Evolutionary conservation across 2,329 filamentous ascomycete species (phyloP), one percentile per base, ranked within the genome.

Genomic region (Microcyclosporella mali): DNA sequence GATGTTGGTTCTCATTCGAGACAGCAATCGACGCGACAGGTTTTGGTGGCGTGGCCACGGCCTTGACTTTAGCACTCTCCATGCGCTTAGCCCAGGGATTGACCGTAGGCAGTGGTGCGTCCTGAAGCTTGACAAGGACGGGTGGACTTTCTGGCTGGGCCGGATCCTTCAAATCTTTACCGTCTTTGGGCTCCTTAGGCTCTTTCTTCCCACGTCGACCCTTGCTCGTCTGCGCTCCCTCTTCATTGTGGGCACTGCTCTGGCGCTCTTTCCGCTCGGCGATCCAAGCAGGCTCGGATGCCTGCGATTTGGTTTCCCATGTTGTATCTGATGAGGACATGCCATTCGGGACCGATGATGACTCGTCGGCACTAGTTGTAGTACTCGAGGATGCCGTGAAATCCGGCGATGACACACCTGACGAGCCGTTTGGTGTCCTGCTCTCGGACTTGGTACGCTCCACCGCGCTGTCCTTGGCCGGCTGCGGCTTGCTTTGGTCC

Each of bases 61-160:
- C 15, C 62, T 79, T 82, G 30, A 77, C 70, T 49, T 74, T 70
- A 33, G 73, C 68, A 35, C 80, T 81, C 57, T 88, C 82, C 56
- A 77, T 82, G 43, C 89, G 79, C 66, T 89, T 80, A 50, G 82
- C 77, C 90, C 92, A 98, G 49, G 89, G 72, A 64, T 98, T 98
- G 45, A 95, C 84, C 1, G 79, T 66, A 1, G 92, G 92, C 33
- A 85, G 74, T 21, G 88, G 84, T 14, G 90, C 90, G 47, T 92
- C 87, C 35, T 84, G 82, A 32, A 95, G 72, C 56, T 83, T 77
- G 48, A 56, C 46, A 11, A 82, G 79, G 55, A 36, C 73, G 66
- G 51, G 72, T 43, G 67, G 65, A 35, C 51, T 41, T 19, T 53
- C 51, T 6, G 49, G 40, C 4, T 51, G 33, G 7, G 49, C 46